These are phyloP conservation scores for Ascochyta clinopodiicola DNA, from an alignment of 2,329 filamentous ascomycete species.

Conservation along the genomic window DNA sequence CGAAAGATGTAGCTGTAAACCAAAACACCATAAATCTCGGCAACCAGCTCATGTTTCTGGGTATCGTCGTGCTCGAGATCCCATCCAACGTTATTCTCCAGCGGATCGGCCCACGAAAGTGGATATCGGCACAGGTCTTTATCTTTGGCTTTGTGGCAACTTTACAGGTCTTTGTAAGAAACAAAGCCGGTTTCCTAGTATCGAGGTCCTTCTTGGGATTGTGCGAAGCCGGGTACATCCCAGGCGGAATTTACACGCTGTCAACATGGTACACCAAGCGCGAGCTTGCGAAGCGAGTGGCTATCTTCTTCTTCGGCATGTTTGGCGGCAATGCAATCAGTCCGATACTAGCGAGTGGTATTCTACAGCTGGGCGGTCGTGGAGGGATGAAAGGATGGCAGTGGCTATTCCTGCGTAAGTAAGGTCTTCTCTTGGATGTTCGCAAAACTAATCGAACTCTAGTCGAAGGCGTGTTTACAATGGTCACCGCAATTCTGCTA, in stretches of 20 bases:
- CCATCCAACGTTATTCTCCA: constrained; percentile 58
- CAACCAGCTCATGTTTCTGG: constrained; percentile 62
- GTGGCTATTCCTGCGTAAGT: constrained; percentile 58
- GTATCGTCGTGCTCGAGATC: constrained; percentile 59
- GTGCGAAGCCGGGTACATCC: constrained; percentile 61
- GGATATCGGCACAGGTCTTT: constrained; percentile 59
- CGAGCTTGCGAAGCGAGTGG: constrained; percentile 57
- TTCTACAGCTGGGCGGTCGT: constrained; percentile 54
- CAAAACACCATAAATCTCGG: constrained; percentile 60
- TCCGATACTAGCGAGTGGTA: constrained; percentile 57
- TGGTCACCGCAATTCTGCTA: constrained; percentile 49
- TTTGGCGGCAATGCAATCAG: constrained; percentile 59
- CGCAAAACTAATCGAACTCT: neutral
- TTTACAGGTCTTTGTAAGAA: constrained; percentile 47
- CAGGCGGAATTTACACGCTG: constrained; percentile 59
- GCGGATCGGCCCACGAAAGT: constrained; percentile 48
- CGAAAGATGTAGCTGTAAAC: constrained; percentile 51
- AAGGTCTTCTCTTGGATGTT: neutral
- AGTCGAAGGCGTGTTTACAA: constrained; percentile 57
- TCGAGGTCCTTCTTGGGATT: constrained; percentile 56
- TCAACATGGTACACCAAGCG: constrained; percentile 59
- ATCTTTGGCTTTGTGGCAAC: constrained; percentile 57
- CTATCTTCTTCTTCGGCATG: constrained; percentile 62
- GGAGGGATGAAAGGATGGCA: constrained; percentile 57
- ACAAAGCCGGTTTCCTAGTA: constrained; percentile 54